Conservation (phyloP, 352 stramenopile species). For the Paralagenidium karlingii region DNA sequence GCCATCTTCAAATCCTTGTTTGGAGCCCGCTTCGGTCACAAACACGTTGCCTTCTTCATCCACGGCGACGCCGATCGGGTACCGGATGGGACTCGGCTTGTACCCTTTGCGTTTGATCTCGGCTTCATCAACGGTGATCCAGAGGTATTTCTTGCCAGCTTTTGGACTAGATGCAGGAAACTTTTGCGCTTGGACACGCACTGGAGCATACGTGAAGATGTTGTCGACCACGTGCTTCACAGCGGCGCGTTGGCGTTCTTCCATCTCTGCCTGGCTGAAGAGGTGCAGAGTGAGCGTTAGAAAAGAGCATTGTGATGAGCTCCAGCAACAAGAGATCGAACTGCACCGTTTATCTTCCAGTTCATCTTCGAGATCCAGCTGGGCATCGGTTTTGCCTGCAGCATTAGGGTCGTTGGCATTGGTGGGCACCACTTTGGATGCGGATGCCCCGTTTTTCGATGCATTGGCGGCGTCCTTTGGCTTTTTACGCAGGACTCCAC, state of each 20-base stretch:
- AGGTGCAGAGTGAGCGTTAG: no score
- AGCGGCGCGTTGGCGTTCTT: slow-evolving; percentile 28
- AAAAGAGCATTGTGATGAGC: neutral
- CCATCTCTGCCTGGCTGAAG: slow-evolving; percentile 26
- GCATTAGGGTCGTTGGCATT: slow-evolving; percentile 7
- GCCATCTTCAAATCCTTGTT: slow-evolving; percentile 9
- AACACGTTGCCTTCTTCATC: slow-evolving; percentile 63
- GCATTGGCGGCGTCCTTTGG: slow-evolving; percentile 11
- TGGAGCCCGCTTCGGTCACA: slow-evolving; percentile 7
- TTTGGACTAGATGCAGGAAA: slow-evolving; percentile 39
- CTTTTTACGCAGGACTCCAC: slow-evolving; percentile 27
- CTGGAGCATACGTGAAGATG: slow-evolving; percentile 62
- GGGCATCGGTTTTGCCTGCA: slow-evolving; percentile 14
- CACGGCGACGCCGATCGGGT: slow-evolving; percentile 54
- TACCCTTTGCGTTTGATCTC: slow-evolving; percentile 39
- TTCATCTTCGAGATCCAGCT: slow-evolving; percentile 46
- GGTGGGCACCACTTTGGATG: neutral
- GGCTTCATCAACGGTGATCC: slow-evolving; percentile 59
- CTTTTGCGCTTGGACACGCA: slow-evolving; percentile 59
- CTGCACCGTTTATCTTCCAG: slow-evolving; percentile 31
- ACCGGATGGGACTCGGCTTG: slow-evolving; percentile 27
- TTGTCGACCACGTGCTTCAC: slow-evolving; percentile 64
- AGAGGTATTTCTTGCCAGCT: slow-evolving; percentile 54
- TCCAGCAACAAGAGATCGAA: neutral
- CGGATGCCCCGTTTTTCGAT: neutral